Evolutionary conservation across 2,329 filamentous ascomycete genomes (phyloP).

Genomic region (Pyrenophora tritici-repentis): DNA sequence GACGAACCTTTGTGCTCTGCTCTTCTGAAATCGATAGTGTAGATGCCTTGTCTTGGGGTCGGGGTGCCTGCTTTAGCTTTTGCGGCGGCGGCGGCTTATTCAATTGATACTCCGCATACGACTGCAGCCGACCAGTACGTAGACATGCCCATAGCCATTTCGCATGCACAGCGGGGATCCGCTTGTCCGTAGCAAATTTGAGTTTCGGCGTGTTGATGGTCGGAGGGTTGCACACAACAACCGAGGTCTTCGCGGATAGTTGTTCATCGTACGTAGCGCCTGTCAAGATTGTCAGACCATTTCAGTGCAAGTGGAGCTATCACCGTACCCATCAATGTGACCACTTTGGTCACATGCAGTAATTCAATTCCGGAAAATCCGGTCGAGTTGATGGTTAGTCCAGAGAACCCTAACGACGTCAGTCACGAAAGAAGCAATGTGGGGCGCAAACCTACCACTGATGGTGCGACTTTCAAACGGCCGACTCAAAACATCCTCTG

Average conservation of each 20-base stretch:
- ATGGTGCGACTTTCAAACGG: constrained; percentile 77
- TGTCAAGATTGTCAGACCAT: constrained; percentile 31
- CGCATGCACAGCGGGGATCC: constrained; percentile 77
- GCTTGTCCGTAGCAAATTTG: constrained; percentile 73
- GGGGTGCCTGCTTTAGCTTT: constrained; percentile 15
- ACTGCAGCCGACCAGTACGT: constrained; percentile 54
- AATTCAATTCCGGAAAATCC: constrained; percentile 84
- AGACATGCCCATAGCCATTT: constrained; percentile 89
- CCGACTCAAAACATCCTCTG: constrained; percentile 72
- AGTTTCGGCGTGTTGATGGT: constrained; percentile 73
- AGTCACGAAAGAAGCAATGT: constrained; percentile 16
- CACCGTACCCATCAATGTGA: constrained; percentile 68
- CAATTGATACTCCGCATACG: constrained; percentile 52
- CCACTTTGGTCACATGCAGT: constrained; percentile 77
- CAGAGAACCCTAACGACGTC: constrained; percentile 61
- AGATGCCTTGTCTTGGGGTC: constrained; percentile 21
- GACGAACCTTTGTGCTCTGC: constrained; percentile 25
- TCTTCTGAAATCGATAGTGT: constrained; percentile 31
- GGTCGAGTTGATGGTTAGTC: constrained; percentile 76
- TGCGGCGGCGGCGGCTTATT: constrained; percentile 24
- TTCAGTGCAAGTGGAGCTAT: constrained; percentile 5
- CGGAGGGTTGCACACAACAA: constrained; percentile 72
- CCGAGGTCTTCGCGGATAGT: constrained; percentile 70
- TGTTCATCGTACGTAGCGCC: constrained; percentile 81
- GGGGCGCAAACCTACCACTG: constrained; percentile 46